Conservation (phyloP, 169 alveolate species). For the Plasmodium gonderi region DNA sequence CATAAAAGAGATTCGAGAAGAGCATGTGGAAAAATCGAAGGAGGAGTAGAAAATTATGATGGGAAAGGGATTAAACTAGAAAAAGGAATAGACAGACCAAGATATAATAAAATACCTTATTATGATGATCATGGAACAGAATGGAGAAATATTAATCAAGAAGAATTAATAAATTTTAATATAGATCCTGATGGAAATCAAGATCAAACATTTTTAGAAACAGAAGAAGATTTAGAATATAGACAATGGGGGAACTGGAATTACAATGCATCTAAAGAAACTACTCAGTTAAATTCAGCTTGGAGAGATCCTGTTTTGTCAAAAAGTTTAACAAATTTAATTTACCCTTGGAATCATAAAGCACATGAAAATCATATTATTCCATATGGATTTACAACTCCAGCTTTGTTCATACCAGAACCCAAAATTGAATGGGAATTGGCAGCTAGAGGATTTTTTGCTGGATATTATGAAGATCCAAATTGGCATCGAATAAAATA, state of each 20-base stretch:
- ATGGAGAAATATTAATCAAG: slow-evolving; percentile 78
- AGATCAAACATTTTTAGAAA: slow-evolving; percentile 80
- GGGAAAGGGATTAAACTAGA: slow-evolving; percentile 83
- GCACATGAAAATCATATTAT: slow-evolving; percentile 58
- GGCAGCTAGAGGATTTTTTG: slow-evolving; percentile 82
- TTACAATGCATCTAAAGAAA: slow-evolving; percentile 47
- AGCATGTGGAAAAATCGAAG: slow-evolving; percentile 84
- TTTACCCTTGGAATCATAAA: slow-evolving; percentile 75
- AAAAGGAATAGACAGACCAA: slow-evolving; percentile 82
- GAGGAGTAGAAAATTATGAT: slow-evolving; percentile 83
- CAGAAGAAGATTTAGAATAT: slow-evolving; percentile 83
- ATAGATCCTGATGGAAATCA: slow-evolving; percentile 84
- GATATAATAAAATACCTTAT: slow-evolving; percentile 81
- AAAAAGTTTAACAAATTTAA: slow-evolving; percentile 42
- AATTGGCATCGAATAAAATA: slow-evolving; percentile 57
- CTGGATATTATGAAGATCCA: slow-evolving; percentile 78
- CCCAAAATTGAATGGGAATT: slow-evolving; percentile 80
- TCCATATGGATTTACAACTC: slow-evolving; percentile 38
- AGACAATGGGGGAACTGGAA: slow-evolving; percentile 88
- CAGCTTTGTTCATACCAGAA: slow-evolving; percentile 77
- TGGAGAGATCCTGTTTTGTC: slow-evolving; percentile 75
- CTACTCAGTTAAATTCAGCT: slow-evolving; percentile 63
- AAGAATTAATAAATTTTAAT: slow-evolving; percentile 78
- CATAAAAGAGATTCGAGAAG: slow-evolving; percentile 79
- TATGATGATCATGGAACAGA: slow-evolving; percentile 81